Evolutionary conservation across 768 basidiomycete genomes (phyloP).

Genomic region (Leucocoprinus leucothites): DNA sequence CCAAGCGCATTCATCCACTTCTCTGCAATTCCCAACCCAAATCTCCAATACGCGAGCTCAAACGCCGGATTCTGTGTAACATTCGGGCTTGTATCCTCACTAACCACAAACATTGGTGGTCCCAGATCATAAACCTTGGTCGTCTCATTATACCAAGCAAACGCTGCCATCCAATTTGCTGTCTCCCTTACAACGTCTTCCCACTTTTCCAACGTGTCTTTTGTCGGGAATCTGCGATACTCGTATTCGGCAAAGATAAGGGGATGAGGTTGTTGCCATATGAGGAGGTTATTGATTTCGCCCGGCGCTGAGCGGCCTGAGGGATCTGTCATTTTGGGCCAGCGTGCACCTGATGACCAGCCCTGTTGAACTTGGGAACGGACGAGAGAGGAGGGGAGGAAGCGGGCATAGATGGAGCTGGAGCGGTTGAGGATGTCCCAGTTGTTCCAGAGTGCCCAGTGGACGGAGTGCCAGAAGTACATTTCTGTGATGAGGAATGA

Average conservation of each 20-base stretch:
- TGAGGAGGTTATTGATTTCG: constrained; percentile 58
- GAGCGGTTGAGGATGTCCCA: constrained; percentile 52
- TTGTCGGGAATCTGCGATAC: constrained; percentile 41
- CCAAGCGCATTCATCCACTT: constrained; percentile 45
- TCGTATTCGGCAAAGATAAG: constrained; percentile 57
- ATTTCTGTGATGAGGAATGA: constrained; percentile 29
- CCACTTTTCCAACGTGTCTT: constrained; percentile 47
- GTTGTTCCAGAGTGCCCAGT: constrained; percentile 62
- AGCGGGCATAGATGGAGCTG: constrained; percentile 40
- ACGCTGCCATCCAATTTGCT: constrained; percentile 59
- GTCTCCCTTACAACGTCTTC: constrained; percentile 45
- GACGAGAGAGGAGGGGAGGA: constrained; percentile 41
- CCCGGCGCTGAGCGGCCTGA: constrained; percentile 55
- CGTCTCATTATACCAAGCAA: constrained; percentile 48
- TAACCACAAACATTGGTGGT: constrained; percentile 56
- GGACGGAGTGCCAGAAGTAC: constrained; percentile 58
- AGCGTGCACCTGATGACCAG: constrained; percentile 52
- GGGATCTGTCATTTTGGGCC: constrained; percentile 66
- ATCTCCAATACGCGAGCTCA: constrained; percentile 57
- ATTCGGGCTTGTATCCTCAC: constrained; percentile 55
- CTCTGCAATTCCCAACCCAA: constrained; percentile 46
- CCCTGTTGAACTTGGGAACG: constrained; percentile 53
- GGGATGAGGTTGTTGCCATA: constrained; percentile 63
- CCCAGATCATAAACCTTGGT: constrained; percentile 51
- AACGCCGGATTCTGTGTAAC: constrained; percentile 54